Conservation (phyloP, 2,329 filamentous ascomycete species). For the Penicillium sp. region DNA sequence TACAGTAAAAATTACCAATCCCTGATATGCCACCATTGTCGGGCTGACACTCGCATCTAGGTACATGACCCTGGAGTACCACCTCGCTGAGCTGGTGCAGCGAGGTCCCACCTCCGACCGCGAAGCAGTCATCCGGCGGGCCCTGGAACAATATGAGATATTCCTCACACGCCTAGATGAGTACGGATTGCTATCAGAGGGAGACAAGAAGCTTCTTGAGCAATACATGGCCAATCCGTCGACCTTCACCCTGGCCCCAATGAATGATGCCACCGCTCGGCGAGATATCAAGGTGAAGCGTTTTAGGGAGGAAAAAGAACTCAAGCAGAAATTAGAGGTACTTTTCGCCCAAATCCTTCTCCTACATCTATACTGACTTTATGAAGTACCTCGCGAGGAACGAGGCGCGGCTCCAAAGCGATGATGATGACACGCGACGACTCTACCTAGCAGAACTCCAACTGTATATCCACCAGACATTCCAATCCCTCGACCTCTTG, state of each 20-base stretch:
- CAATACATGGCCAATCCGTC: slow-evolving; percentile 66
- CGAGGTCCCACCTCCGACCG: slow-evolving; percentile 61
- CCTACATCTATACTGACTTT: slow-evolving; percentile 33
- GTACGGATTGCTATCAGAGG: slow-evolving; percentile 65
- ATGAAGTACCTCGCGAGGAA: slow-evolving; percentile 57
- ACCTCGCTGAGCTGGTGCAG: slow-evolving; percentile 73
- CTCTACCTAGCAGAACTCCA: slow-evolving; percentile 71
- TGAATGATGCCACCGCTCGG: slow-evolving; percentile 62
- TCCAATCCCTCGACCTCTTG: slow-evolving; percentile 81
- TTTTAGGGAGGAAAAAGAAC: slow-evolving; percentile 77
- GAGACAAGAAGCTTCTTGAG: slow-evolving; percentile 66
- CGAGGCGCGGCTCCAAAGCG: slow-evolving; percentile 60
- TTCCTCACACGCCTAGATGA: slow-evolving; percentile 73
- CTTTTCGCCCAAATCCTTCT: slow-evolving; percentile 18
- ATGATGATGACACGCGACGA: slow-evolving; percentile 78
- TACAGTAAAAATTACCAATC: slow-evolving; percentile 55
- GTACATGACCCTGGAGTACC: slow-evolving; percentile 72
- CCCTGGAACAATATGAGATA: slow-evolving; percentile 68
- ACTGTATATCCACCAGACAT: slow-evolving; percentile 71
- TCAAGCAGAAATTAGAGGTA: slow-evolving; percentile 77
- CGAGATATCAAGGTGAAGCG: slow-evolving; percentile 80
- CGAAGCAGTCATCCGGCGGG: slow-evolving; percentile 56
- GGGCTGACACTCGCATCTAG: slow-evolving; percentile 38
- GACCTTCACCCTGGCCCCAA: slow-evolving; percentile 68
- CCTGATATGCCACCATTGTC: background rate